Conservation (phyloP, 2,329 filamentous ascomycete species). For the Aureobasidium sp. region DNA sequence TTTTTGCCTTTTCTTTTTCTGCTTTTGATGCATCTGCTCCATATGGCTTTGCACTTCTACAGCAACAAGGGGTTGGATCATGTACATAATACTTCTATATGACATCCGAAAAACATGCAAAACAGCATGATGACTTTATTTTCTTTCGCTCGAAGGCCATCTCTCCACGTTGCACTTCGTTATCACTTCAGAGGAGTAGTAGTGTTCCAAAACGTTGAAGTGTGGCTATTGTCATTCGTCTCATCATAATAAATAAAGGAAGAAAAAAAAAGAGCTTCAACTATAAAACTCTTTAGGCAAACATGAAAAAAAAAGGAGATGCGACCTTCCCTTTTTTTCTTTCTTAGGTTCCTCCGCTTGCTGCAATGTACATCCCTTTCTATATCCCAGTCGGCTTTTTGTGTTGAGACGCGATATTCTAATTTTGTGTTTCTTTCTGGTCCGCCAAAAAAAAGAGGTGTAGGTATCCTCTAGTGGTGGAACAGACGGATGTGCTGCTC, state of each 20-base stretch:
- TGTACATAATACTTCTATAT: background rate
- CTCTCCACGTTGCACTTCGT: no score
- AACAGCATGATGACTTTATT: no score
- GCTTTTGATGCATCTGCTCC: background rate
- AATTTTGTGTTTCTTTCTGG: background rate
- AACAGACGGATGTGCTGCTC: conserved; percentile 92
- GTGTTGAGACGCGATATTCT: background rate
- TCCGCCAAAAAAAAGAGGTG: no score
- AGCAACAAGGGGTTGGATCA: background rate
- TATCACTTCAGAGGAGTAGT: no score
- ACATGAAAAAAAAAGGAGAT: background rate
- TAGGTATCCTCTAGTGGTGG: conserved; percentile 59
- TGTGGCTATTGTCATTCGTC: background rate
- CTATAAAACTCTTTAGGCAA: background rate
- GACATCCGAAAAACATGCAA: background rate
- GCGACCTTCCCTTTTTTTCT: background rate
- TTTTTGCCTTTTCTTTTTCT: background rate
- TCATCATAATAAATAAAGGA: background rate
- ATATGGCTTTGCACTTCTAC: background rate
- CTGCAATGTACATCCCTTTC: background rate
- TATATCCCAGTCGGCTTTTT: background rate
- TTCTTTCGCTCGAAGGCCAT: no score
- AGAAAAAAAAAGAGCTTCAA: background rate
- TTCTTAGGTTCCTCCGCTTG: background rate
- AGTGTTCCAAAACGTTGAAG: background rate